Conservation (phyloP, 805 yeast genomes). For the Teunomyces pallodes region DNA sequence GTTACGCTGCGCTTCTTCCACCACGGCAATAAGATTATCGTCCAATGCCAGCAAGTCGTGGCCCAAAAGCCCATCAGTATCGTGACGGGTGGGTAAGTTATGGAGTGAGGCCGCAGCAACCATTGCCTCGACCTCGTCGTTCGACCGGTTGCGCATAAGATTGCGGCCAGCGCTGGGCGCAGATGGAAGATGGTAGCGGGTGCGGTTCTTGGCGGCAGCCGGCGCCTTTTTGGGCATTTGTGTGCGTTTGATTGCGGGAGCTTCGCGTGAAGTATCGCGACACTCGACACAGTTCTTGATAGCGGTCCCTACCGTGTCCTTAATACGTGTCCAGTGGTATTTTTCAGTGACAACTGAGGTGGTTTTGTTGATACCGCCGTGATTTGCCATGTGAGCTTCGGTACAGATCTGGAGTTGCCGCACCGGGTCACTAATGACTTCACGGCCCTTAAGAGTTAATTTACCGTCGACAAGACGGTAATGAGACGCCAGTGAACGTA, state of each 20-base stretch:
- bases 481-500: slow-evolving; percentile 76
- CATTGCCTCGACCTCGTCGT: slow-evolving; percentile 34
- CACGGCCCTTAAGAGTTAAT: slow-evolving; percentile 71
- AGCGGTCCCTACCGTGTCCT: slow-evolving; percentile 79
- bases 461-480: slow-evolving; percentile 71
- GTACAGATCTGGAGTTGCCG: slow-evolving; percentile 74
- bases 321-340: slow-evolving; percentile 90
- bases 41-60: slow-evolving; percentile 45
- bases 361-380: slow-evolving; percentile 87
- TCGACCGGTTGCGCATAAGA: slow-evolving; percentile 14
- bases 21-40: slow-evolving; percentile 56
- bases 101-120: slow-evolving; percentile 29
- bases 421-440: slow-evolving; percentile 75
- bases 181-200: background rate
- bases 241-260: slow-evolving; percentile 10
- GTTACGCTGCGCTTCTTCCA: slow-evolving; percentile 52
- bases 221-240: slow-evolving; percentile 18
- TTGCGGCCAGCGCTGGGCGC: slow-evolving; percentile 21
- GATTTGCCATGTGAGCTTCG: slow-evolving; percentile 65
- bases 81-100: slow-evolving; percentile 21
- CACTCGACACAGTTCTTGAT: slow-evolving; percentile 77
- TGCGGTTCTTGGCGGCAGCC: slow-evolving; percentile 2
- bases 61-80: slow-evolving; percentile 30
- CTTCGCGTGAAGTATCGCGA: slow-evolving; percentile 43
- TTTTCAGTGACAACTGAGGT: slow-evolving; percentile 73